phyloP scores from a whole-genome alignment of 257 asterid species.

The Solanum bulbocastanum region DNA sequence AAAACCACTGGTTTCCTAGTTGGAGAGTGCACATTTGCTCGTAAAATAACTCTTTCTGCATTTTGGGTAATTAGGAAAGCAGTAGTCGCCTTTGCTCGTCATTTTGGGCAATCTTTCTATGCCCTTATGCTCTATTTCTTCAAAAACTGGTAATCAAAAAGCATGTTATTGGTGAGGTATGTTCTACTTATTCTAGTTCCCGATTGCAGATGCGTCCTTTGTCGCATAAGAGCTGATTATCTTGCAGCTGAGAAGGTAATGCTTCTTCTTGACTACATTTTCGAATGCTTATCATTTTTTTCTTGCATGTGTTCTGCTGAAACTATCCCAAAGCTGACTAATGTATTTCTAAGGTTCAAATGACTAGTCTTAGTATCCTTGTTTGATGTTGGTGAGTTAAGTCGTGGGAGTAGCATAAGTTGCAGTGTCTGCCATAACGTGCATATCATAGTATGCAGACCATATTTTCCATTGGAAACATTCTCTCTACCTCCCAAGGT shows the following conservation, averaged over 20 bases:
- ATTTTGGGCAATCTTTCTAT: constrained; percentile 58
- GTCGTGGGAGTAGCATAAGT: not conserved
- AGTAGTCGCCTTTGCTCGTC: constrained; percentile 95
- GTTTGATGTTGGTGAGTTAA: not conserved
- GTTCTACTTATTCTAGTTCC: not conserved
- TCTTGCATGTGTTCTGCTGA: not conserved
- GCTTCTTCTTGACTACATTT: not conserved
- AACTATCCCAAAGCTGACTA: not conserved
- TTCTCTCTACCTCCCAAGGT: not conserved
- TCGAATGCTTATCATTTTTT: not conserved
- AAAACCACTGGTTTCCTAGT: constrained; percentile 66
- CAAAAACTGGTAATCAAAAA: not conserved
- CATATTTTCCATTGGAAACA: not conserved
- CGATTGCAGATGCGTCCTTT: constrained; percentile 76
- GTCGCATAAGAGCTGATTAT: constrained; percentile 84
- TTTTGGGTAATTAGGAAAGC: no score
- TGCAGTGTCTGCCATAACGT: not conserved
- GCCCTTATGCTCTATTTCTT: not conserved
- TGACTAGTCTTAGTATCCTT: not conserved
- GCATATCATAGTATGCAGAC: not conserved
- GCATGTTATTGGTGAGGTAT: not conserved
- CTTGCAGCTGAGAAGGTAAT: constrained; percentile 78
- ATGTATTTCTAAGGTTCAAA: not conserved
- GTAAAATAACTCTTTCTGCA: constrained; percentile 6
- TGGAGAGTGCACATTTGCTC: constrained; percentile 26